Conservation (phyloP, 495 filamentous ascomycete species). For the Aspergillus conjunctus region DNA sequence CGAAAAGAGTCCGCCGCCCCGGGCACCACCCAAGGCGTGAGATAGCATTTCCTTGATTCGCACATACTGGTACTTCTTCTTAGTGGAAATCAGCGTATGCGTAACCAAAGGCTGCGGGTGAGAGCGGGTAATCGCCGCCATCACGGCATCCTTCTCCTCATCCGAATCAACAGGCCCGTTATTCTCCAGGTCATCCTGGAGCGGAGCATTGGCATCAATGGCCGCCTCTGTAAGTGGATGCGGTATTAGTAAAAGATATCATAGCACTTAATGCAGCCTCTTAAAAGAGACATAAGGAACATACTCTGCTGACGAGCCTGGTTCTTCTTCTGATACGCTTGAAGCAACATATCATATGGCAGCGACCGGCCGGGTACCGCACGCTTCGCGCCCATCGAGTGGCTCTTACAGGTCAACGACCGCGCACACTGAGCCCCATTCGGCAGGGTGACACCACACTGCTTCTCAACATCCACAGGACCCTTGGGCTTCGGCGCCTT, state of each 20-base stretch:
- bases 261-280: background rate
- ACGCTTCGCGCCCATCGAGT: slow-evolving; percentile 94
- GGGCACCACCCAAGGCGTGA: slow-evolving; percentile 62
- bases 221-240: slow-evolving; percentile 68
- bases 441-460: slow-evolving; percentile 88
- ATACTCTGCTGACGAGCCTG: slow-evolving; percentile 94
- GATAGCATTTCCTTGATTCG: slow-evolving; percentile 88
- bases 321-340: slow-evolving; percentile 98
- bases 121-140: slow-evolving; percentile 76
- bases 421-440: slow-evolving; percentile 87
- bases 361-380: slow-evolving; percentile 85
- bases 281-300: slow-evolving; percentile 25
- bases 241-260: background rate
- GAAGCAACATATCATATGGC: slow-evolving; percentile 92
- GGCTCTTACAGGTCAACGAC: slow-evolving; percentile 93
- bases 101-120: slow-evolving; percentile 72
- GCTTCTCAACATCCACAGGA: slow-evolving; percentile 95
- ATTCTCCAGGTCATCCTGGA: slow-evolving; percentile 79
- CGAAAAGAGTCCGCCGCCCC: slow-evolving; percentile 50
- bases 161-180: slow-evolving; percentile 83
- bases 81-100: slow-evolving; percentile 65
- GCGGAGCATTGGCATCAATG: slow-evolving; percentile 90
- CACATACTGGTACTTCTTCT: slow-evolving; percentile 75
- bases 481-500: slow-evolving; percentile 89
- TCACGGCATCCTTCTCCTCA: slow-evolving; percentile 87